These are phyloP conservation scores for Malassezia vespertilionis DNA, from an alignment of 1,284 basidiomycete genomes.

Conservation along the genomic window DNA sequence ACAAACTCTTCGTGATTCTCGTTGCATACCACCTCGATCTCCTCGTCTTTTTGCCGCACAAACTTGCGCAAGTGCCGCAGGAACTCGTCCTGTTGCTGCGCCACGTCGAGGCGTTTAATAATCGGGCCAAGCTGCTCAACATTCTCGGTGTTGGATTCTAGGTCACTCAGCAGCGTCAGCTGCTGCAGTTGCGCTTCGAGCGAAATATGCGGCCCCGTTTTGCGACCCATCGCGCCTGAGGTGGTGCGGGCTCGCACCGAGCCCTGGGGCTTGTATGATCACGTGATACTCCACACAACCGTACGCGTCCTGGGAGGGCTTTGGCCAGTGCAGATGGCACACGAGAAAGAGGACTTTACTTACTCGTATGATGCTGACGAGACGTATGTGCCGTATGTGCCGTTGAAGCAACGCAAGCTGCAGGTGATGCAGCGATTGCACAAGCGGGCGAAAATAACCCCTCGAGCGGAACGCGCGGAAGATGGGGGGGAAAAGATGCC, in stretches of 20 bases:
- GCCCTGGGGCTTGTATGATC: neutral
- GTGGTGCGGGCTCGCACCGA: neutral
- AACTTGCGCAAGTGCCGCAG: constrained; percentile 73
- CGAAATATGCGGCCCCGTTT: constrained; percentile 33
- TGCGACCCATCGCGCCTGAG: constrained; percentile 19
- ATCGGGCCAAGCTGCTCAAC: constrained; percentile 47
- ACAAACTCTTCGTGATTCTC: constrained; percentile 98
- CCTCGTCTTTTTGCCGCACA: constrained; percentile 81
- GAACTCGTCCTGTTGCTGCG: constrained; percentile 79
- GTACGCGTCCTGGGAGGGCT: neutral
- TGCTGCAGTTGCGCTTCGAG: constrained; percentile 45
- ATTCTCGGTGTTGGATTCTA: constrained; percentile 41
- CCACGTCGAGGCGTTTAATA: constrained; percentile 61
- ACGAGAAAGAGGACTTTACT: constrained; percentile 19
- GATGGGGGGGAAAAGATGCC: constrained; percentile 57
- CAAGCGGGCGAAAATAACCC: constrained; percentile 36
- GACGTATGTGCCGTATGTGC: constrained; percentile 62
- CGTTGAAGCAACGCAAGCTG: constrained; percentile 72
- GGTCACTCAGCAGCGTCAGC: constrained; percentile 42
- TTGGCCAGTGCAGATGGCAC: neutral
- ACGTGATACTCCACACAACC: neutral
- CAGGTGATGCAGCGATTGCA: constrained; percentile 58
- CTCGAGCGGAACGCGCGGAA: constrained; percentile 8
- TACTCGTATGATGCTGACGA: constrained; percentile 43
- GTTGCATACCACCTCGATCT: constrained; percentile 90